A percentile compares a stretch with the other conserved stretches of the same genome.
Conservation (phyloP, 257 asterid genomes). For the Gentiana straminea region DNA sequence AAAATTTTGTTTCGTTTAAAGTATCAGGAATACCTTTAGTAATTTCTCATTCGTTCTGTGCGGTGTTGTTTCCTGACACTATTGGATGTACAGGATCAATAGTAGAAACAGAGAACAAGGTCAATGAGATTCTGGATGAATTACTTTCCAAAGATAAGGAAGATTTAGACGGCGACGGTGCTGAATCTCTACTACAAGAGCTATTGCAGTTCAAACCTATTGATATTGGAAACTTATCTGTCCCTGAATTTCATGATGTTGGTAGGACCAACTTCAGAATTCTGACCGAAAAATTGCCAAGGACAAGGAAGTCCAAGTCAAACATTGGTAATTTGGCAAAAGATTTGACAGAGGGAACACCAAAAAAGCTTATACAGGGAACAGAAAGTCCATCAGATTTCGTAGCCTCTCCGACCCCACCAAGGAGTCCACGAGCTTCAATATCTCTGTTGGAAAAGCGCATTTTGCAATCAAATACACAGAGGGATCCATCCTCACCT, state of each 20-base stretch:
- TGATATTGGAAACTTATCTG: constrained; percentile 31
- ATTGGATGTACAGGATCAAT: constrained; percentile 30
- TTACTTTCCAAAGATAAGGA: constrained; percentile 35
- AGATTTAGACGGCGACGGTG: constrained; percentile 59
- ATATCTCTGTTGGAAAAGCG: constrained; percentile 36
- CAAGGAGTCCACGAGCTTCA: constrained; percentile 54
- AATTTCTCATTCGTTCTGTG: not conserved
- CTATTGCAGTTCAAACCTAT: constrained; percentile 54
- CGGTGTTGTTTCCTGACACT: not conserved
- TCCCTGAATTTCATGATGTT: constrained; percentile 31
- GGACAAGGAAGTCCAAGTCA: constrained; percentile 29
- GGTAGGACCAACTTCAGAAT: constrained; percentile 31
- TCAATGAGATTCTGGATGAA: constrained; percentile 34
- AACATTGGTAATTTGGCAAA: constrained; percentile 31
- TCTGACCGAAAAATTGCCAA: constrained; percentile 30
- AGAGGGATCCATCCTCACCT: constrained; percentile 56
- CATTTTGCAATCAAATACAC: constrained; percentile 36
- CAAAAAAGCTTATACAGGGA: constrained; percentile 14
- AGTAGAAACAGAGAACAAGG: constrained; percentile 23
- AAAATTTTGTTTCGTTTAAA: not conserved
- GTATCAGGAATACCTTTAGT: too few relatives aligned
- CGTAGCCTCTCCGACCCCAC: constrained; percentile 54
- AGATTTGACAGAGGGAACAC: constrained; percentile 24
- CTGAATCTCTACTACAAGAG: constrained; percentile 54
- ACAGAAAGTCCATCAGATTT: constrained; percentile 18